phyloP scores from a whole-genome alignment of 768 basidiomycete genomes.

The Leccinellum rugosiceps region DNA sequence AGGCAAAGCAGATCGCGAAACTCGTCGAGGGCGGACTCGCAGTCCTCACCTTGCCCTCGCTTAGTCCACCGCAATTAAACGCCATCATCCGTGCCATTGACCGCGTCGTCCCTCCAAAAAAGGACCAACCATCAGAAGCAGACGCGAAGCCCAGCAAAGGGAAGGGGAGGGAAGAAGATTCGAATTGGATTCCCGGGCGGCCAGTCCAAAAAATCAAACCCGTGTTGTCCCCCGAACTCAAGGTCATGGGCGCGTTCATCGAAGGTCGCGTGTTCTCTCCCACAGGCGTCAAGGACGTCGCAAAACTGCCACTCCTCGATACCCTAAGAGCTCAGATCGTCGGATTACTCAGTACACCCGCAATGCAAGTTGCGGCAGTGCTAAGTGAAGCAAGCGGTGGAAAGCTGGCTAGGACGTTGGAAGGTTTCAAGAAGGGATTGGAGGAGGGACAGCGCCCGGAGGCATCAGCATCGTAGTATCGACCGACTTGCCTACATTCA shows the following conservation, averaged over 20 bases:
- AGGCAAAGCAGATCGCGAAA: constrained; percentile 51
- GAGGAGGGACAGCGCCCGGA: constrained; percentile 43
- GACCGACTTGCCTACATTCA: constrained; percentile 6
- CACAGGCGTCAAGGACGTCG: constrained; percentile 56
- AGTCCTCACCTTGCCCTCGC: constrained; percentile 58
- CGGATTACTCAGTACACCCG: constrained; percentile 75
- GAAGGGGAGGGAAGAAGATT: constrained; percentile 58
- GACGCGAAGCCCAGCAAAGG: constrained; percentile 40
- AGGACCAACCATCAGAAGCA: constrained; percentile 50
- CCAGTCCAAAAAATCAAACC: constrained; percentile 59
- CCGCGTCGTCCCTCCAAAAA: constrained; percentile 59
- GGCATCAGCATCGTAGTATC: constrained; percentile 20
- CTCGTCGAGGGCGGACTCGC: constrained; percentile 60
- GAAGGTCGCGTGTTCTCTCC: constrained; percentile 70
- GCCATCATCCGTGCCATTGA: constrained; percentile 66
- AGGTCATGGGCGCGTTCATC: constrained; percentile 73
- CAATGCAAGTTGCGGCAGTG: constrained; percentile 67
- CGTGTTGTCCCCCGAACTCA: constrained; percentile 59
- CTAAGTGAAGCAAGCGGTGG: constrained; percentile 69
- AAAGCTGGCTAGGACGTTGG: constrained; percentile 64
- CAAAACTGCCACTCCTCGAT: constrained; percentile 74
- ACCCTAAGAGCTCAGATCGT: constrained; percentile 80
- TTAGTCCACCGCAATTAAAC: constrained; percentile 71
- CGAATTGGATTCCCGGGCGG: constrained; percentile 62
- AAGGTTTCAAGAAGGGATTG: constrained; percentile 68